Conservation (phyloP, 2,329 filamentous ascomycete genomes). For the Didymella segeticola region DNA sequence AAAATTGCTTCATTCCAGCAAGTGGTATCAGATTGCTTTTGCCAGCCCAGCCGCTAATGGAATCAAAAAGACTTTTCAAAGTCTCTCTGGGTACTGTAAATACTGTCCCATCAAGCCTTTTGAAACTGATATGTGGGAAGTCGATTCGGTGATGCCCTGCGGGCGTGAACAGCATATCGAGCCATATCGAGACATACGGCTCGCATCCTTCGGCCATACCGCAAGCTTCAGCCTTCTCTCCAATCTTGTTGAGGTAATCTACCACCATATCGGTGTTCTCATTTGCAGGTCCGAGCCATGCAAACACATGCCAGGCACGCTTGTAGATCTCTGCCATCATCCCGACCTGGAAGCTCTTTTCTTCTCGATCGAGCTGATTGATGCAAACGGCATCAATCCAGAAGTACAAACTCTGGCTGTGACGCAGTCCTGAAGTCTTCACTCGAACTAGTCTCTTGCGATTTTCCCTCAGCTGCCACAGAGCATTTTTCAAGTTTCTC, state of each 20-base stretch:
- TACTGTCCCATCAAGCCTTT: not conserved
- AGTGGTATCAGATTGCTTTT: slow-evolving; percentile 7
- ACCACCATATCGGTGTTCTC: slow-evolving; percentile 15
- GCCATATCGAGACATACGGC: slow-evolving; percentile 9
- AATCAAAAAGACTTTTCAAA: not conserved
- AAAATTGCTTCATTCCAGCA: slow-evolving; percentile 1
- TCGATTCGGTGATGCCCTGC: not conserved
- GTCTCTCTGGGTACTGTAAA: not conserved
- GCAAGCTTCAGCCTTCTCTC: slow-evolving; percentile 18
- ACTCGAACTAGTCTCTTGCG: not conserved
- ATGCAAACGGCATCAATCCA: slow-evolving; percentile 30
- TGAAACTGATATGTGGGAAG: not conserved
- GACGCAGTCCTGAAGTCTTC: not conserved
- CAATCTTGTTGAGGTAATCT: slow-evolving; percentile 19
- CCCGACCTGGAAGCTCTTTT: slow-evolving; percentile 22
- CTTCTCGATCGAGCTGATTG: slow-evolving; percentile 21
- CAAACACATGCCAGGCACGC: slow-evolving; percentile 8
- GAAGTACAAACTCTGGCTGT: not conserved
- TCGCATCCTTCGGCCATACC: slow-evolving; percentile 2
- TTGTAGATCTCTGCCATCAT: slow-evolving; percentile 23
- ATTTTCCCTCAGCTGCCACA: not conserved
- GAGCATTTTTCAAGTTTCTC: not conserved
- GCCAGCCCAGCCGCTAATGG: slow-evolving; percentile 8
- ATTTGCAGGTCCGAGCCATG: slow-evolving; percentile 23
- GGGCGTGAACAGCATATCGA: slow-evolving; percentile 1